Evolutionary conservation across 2,329 filamentous ascomycete genomes (phyloP).

Genomic region (Fusarium sp.): DNA sequence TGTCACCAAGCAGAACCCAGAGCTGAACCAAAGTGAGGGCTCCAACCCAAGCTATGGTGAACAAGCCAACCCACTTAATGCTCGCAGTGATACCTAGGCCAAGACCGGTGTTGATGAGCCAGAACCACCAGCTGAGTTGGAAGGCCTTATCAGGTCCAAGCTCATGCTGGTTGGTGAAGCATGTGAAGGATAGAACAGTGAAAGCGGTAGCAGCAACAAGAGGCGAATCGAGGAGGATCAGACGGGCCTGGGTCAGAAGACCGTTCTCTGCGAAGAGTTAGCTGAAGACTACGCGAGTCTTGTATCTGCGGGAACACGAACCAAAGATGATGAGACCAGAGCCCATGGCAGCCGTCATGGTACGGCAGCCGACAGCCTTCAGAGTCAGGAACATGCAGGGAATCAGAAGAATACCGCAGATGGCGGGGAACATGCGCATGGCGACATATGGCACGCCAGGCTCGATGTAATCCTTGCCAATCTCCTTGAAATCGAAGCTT

Average conservation of each 20-base stretch:
- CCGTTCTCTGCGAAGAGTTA: conserved; percentile 80
- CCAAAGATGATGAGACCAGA: conserved; percentile 91
- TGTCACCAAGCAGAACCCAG: conserved; percentile 94
- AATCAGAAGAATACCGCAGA: conserved; percentile 88
- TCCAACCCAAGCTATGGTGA: conserved; percentile 98
- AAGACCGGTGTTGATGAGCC: conserved; percentile 88
- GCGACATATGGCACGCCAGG: conserved; percentile 96
- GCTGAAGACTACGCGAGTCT: conserved; percentile 16
- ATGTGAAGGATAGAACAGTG: conserved; percentile 89
- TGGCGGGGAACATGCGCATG: conserved; percentile 93
- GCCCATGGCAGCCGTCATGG: conserved; percentile 84
- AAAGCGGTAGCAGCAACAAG: conserved; percentile 93
- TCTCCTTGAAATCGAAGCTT: conserved; percentile 98
- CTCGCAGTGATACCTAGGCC: conserved; percentile 90
- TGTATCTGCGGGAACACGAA: conserved; percentile 59
- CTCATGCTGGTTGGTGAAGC: conserved; percentile 97
- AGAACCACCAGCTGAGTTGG: conserved; percentile 95
- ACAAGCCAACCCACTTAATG: conserved; percentile 99
- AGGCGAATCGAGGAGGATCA: conserved; percentile 96
- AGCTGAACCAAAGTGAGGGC: conserved; percentile 90
- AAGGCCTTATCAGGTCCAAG: conserved; percentile 91
- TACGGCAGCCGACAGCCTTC: conserved; percentile 90
- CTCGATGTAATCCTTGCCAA: conserved; percentile 98
- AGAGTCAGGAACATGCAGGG: conserved; percentile 95
- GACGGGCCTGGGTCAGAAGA: conserved; percentile 90